phyloP scores from a whole-genome alignment of 225 moss, liverwort and hornwort species.

The Sphagnum contortum region DNA sequence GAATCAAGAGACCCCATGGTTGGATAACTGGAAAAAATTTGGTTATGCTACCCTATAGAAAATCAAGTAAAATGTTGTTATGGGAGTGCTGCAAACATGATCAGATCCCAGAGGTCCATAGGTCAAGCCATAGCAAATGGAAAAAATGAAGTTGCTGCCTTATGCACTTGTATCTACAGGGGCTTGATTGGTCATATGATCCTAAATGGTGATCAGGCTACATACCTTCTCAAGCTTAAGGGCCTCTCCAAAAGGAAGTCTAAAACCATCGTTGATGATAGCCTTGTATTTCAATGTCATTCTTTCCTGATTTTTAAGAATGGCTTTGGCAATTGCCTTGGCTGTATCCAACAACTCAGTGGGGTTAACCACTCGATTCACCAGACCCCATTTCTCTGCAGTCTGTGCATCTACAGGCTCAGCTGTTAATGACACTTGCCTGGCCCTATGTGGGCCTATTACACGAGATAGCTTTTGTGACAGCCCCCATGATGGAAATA shows the following conservation, averaged over 20 bases:
- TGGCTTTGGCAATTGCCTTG: slow-evolving; percentile 63
- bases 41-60: background rate
- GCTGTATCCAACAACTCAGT: slow-evolving; percentile 62
- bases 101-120: too few species aligned
- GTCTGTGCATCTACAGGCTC: slow-evolving; percentile 66
- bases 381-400: slow-evolving; percentile 96
- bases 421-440: slow-evolving; percentile 67
- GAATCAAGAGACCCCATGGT: too few species aligned
- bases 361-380: slow-evolving; percentile 71
- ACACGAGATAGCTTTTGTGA: slow-evolving; percentile 79
- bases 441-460: slow-evolving; percentile 71
- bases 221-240: slow-evolving; percentile 75
- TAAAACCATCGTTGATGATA: slow-evolving; percentile 67
- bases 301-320: slow-evolving; percentile 53
- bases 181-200: background rate
- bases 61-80: background rate
- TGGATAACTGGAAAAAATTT: background rate
- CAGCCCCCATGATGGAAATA: slow-evolving; percentile 93
- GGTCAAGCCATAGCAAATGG: background rate
- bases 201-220: background rate
- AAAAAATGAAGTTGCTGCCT: background rate
- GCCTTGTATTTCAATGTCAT: slow-evolving; percentile 67
- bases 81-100: too few species aligned
- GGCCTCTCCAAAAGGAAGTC: slow-evolving; percentile 69
- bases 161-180: background rate